phyloP scores from a whole-genome alignment of 2,329 filamentous ascomycete species.

The Mycosphaerella sp. region DNA sequence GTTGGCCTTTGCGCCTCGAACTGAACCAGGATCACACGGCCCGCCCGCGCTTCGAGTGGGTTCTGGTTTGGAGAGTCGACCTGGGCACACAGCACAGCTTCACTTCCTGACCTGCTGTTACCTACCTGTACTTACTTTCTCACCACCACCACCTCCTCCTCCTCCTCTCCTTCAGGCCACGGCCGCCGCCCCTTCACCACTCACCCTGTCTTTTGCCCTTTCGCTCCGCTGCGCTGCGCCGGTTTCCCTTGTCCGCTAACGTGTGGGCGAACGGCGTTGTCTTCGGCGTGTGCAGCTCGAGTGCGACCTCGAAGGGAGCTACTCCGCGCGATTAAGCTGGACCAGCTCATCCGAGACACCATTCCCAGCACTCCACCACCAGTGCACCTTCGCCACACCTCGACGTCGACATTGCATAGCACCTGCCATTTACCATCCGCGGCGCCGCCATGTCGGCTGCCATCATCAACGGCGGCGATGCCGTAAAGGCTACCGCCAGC shows the following conservation, averaged over 20 bases:
- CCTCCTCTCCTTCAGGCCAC: not conserved
- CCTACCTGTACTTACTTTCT: not conserved
- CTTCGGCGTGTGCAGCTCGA: not conserved
- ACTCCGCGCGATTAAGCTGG: not conserved
- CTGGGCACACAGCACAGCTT: not conserved
- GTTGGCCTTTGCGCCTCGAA: not conserved
- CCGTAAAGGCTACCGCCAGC: constrained; percentile 16
- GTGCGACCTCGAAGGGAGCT: not conserved
- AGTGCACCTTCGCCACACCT: not conserved
- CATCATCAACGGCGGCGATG: constrained; percentile 28
- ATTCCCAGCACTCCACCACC: not conserved
- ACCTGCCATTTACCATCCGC: constrained; percentile 13
- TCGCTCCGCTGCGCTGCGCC: not conserved
- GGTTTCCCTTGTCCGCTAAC: not conserved
- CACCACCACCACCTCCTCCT: not conserved
- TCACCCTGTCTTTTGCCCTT: not conserved
- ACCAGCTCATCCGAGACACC: constrained; percentile 3
- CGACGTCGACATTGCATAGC: constrained; percentile 9
- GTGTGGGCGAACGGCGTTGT: constrained; percentile 3
- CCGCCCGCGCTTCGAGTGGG: not conserved
- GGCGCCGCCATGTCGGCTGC: constrained; percentile 28
- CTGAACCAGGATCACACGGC: not conserved
- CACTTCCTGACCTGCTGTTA: not conserved
- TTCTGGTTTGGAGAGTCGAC: not conserved
- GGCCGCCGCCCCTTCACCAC: not conserved